Conservation (phyloP, 139 green algal species). For the Micromonas commoda region DNA sequence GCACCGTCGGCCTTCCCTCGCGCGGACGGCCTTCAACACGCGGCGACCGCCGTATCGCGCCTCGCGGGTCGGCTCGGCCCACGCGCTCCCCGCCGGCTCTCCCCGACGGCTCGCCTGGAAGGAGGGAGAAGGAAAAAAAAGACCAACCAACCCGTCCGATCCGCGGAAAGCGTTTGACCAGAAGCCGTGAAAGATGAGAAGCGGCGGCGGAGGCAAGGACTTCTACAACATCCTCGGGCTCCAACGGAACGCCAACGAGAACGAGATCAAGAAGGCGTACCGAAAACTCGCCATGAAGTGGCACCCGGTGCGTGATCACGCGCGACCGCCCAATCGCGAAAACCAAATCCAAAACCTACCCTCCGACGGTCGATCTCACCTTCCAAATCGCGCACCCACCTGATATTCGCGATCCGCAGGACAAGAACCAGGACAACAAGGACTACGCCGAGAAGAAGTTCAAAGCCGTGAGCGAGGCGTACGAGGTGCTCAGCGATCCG, state of each 20-base stretch:
- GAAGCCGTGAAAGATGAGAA: background rate
- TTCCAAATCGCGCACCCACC: no score
- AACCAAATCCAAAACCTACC: no score
- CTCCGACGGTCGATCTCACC: no score
- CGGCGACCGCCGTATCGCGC: no score
- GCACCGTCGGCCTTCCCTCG: no score
- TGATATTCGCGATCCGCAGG: background rate
- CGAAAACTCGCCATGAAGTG: constrained; percentile 36
- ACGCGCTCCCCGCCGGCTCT: no score
- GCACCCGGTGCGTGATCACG: constrained; percentile 27
- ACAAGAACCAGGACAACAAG: constrained; percentile 15
- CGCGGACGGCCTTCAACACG: no score
- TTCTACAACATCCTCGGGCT: constrained; percentile 36
- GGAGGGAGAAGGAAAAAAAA: background rate
- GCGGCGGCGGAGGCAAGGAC: constrained; percentile 17
- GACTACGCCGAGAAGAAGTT: constrained; percentile 51
- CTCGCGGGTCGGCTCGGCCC: no score
- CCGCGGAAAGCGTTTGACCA: no score
- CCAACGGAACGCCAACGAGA: constrained; percentile 21
- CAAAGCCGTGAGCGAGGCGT: constrained; percentile 97
- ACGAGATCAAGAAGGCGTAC: constrained; percentile 38
- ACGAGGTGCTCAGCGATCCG: constrained; percentile 86
- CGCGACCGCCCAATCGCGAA: background rate
- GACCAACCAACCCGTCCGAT: background rate
- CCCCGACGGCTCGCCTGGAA: no score